A percentile compares a stretch with the other conserved stretches of the same genome.
phyloP scores from a whole-genome alignment of 2,329 filamentous ascomycete species.

The Zymoseptoria brevis region DNA sequence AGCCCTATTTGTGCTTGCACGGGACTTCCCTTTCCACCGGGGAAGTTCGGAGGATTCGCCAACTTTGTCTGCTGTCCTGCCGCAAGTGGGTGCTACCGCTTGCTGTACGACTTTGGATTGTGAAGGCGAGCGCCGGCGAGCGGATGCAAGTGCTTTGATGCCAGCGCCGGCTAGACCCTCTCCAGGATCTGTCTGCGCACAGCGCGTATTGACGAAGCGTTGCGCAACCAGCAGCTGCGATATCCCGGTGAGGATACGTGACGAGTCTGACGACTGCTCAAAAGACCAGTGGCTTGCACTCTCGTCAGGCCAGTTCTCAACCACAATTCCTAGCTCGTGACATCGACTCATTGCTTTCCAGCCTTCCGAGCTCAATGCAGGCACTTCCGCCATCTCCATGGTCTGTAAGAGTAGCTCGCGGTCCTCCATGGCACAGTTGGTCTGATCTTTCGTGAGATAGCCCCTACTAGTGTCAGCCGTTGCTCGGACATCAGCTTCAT shows the following conservation, averaged over 20 bases:
- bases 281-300: slow-evolving; percentile 62
- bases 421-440: slow-evolving; percentile 55
- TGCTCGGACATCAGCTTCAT: slow-evolving; percentile 51
- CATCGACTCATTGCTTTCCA: slow-evolving; percentile 61
- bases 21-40: neutral
- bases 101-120: neutral
- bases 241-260: slow-evolving; percentile 50
- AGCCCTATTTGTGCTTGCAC: neutral
- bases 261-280: slow-evolving; percentile 27
- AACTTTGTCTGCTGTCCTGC: neutral
- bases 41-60: neutral
- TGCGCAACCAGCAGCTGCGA: slow-evolving; percentile 51
- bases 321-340: slow-evolving; percentile 70
- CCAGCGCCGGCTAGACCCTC: slow-evolving; percentile 27
- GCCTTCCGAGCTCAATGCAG: slow-evolving; percentile 50
- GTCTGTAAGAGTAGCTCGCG: slow-evolving; percentile 53
- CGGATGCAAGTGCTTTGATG: slow-evolving; percentile 21
- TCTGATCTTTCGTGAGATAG: slow-evolving; percentile 58
- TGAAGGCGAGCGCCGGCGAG: slow-evolving; percentile 2
- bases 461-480: slow-evolving; percentile 58
- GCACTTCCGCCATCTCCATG: slow-evolving; percentile 53
- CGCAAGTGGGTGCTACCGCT: neutral
- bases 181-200: slow-evolving; percentile 21
- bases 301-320: slow-evolving; percentile 58
- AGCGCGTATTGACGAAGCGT: slow-evolving; percentile 41